These are phyloP conservation scores for Effrenium voratum DNA, from an alignment of 73 alveolate species.

Conservation along the genomic window DNA sequence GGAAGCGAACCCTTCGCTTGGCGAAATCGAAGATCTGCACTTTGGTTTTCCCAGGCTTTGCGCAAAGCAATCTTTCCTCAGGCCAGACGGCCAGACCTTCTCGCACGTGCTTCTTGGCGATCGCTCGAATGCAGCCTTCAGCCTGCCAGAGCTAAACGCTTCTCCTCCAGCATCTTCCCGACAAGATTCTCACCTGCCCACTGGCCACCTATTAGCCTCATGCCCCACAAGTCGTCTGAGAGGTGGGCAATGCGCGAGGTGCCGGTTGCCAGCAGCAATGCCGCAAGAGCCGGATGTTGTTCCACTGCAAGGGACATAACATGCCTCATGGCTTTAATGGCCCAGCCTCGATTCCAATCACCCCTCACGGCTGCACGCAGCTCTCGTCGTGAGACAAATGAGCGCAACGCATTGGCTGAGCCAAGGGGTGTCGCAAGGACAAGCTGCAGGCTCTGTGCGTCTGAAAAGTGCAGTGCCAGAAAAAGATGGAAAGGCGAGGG, in stretches of 20 bases:
- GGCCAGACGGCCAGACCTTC: too few relatives aligned
- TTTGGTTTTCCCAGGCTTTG: too few relatives aligned
- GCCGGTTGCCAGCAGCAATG: conserved; percentile 43
- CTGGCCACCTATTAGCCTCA: background rate
- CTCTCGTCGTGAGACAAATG: background rate
- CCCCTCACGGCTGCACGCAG: conserved; percentile 12
- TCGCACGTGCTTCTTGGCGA: too few relatives aligned
- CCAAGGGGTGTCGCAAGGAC: background rate
- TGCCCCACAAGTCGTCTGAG: conserved; percentile 31
- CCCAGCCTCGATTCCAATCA: conserved; percentile 52
- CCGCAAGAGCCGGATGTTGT: conserved; percentile 53
- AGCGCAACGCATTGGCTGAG: background rate
- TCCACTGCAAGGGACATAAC: conserved; percentile 53
- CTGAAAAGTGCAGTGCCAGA: conserved; percentile 39
- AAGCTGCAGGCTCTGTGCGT: background rate
- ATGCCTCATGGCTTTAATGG: conserved; percentile 65
- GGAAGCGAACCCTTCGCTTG: too few relatives aligned
- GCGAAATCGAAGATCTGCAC: too few relatives aligned
- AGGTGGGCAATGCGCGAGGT: background rate
- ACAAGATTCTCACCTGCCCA: conserved; percentile 41
- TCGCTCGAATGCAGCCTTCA: too few relatives aligned
- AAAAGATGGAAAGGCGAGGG: conserved; percentile 50
- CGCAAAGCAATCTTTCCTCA: too few relatives aligned
- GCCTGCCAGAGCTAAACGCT: too few relatives aligned
- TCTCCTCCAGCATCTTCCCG: conserved; percentile 64